phyloP scores from a whole-genome alignment of 208 protist genomes.

The Leishmania guyanensis region DNA sequence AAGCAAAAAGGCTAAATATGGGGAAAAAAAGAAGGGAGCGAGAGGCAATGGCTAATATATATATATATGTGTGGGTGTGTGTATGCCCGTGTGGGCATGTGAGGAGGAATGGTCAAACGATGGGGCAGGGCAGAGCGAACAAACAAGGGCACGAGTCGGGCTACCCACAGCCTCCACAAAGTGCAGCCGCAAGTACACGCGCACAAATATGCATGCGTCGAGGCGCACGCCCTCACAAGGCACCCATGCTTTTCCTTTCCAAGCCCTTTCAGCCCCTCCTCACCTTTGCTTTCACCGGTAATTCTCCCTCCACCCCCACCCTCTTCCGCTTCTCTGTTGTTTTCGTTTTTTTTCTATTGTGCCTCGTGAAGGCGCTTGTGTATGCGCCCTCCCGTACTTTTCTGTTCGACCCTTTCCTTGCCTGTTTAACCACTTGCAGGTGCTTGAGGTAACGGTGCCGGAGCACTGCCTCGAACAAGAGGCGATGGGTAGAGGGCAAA shows the following conservation, averaged over 20 bases:
- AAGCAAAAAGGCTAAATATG: too few relatives aligned
- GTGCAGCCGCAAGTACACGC: too few relatives aligned
- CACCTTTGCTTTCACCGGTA: not conserved
- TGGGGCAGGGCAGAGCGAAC: not conserved
- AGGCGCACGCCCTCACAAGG: not conserved
- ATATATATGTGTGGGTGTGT: conserved; percentile 6
- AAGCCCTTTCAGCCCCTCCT: too few relatives aligned
- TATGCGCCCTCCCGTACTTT: not conserved
- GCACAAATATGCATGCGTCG: not conserved
- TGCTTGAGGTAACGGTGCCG: not conserved
- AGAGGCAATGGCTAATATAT: not conserved
- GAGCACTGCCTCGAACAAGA: not conserved
- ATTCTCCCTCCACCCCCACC: not conserved
- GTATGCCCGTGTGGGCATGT: not conserved
- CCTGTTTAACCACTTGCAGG: not conserved
- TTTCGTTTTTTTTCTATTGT: not conserved
- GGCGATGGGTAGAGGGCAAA: not conserved
- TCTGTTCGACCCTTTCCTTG: not conserved
- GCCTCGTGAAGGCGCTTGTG: not conserved
- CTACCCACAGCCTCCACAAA: too few relatives aligned
- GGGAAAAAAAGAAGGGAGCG: not conserved
- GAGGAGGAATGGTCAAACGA: not conserved
- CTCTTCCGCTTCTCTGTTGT: not conserved
- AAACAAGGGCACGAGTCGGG: not conserved
- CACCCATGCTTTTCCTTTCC: too few relatives aligned